Conservation (phyloP, 2,329 filamentous ascomycete genomes). For the Pleomassaria siparia region DNA sequence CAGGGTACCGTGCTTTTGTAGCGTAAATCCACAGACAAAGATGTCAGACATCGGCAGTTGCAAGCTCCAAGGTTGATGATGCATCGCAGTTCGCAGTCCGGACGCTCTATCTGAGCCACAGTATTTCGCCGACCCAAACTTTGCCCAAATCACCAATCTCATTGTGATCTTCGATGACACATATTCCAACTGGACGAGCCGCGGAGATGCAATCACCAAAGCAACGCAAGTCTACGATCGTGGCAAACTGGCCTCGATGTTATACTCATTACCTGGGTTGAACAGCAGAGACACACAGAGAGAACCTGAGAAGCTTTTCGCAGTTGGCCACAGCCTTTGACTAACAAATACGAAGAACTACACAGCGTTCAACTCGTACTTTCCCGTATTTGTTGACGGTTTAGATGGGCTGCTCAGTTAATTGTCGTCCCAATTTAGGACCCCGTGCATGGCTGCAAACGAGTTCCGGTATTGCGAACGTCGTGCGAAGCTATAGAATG, state of each 20-base stretch:
- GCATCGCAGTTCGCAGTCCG: slow-evolving; percentile 26
- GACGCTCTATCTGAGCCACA: slow-evolving; percentile 21
- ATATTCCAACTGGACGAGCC: slow-evolving; percentile 16
- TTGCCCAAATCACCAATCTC: slow-evolving; percentile 10
- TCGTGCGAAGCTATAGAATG: slow-evolving; percentile 14
- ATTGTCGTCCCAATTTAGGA: slow-evolving; percentile 5
- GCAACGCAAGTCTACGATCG: slow-evolving; percentile 17
- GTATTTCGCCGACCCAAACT: slow-evolving; percentile 17
- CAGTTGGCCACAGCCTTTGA: slow-evolving; percentile 17
- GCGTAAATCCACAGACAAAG: slow-evolving; percentile 6
- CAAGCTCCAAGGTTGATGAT: slow-evolving; percentile 22
- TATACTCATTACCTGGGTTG: slow-evolving; percentile 23
- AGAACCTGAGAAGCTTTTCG: slow-evolving; percentile 16
- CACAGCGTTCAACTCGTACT: slow-evolving; percentile 19
- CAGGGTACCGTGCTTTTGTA: slow-evolving; percentile 11
- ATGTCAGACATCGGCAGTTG: slow-evolving; percentile 24
- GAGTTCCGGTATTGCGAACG: slow-evolving; percentile 13
- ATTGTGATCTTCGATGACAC: slow-evolving; percentile 25
- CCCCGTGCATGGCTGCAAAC: not conserved
- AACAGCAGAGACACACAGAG: slow-evolving; percentile 10
- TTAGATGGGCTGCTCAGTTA: slow-evolving; percentile 17
- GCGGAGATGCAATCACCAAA: slow-evolving; percentile 9
- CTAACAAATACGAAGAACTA: slow-evolving; percentile 21
- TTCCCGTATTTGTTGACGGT: slow-evolving; percentile 18
- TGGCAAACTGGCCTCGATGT: slow-evolving; percentile 16